A percentile compares a stretch with the other conserved stretches of the same genome.
Evolutionary conservation across 352 stramenopile species (phyloP).

Genomic region (Phytophthora parvispora): DNA sequence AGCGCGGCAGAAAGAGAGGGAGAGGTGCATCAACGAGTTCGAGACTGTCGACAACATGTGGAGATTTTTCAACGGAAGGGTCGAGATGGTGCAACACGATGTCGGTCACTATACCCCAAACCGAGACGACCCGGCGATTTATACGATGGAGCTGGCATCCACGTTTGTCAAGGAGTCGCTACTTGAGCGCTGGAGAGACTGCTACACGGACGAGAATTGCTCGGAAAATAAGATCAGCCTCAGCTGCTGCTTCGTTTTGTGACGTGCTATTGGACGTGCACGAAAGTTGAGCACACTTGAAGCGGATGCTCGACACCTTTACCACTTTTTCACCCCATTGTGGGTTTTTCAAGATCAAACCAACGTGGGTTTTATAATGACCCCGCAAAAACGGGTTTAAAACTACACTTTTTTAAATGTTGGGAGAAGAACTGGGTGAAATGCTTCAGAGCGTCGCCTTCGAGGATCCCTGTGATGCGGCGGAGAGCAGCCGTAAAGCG

Average conservation of each 20-base stretch:
- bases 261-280: not conserved
- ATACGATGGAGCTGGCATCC: not conserved
- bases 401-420: too few relatives aligned
- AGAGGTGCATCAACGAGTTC: not conserved
- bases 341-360: too few relatives aligned
- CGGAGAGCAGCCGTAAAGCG: not conserved
- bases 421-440: too few relatives aligned
- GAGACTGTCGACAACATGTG: not conserved
- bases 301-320: too few relatives aligned
- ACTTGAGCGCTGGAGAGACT: not conserved
- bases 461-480: not conserved
- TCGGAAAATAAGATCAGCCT: not conserved
- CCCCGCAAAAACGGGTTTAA: too few relatives aligned
- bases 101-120: not conserved
- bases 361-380: too few relatives aligned
- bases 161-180: not conserved
- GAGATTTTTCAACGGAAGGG: not conserved
- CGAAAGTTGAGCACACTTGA: too few relatives aligned
- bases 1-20: too few relatives aligned
- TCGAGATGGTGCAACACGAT: not conserved
- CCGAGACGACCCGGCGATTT: not conserved
- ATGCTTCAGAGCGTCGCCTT: too few relatives aligned
- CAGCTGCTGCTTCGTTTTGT: not conserved
- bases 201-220: not conserved
- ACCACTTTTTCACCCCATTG: too few relatives aligned